Evolutionary conservation across 2,329 filamentous ascomycete genomes (phyloP), one percentile per base, ranked within the genome.

Genomic region (Chaetomiaceae sp.): DNA sequence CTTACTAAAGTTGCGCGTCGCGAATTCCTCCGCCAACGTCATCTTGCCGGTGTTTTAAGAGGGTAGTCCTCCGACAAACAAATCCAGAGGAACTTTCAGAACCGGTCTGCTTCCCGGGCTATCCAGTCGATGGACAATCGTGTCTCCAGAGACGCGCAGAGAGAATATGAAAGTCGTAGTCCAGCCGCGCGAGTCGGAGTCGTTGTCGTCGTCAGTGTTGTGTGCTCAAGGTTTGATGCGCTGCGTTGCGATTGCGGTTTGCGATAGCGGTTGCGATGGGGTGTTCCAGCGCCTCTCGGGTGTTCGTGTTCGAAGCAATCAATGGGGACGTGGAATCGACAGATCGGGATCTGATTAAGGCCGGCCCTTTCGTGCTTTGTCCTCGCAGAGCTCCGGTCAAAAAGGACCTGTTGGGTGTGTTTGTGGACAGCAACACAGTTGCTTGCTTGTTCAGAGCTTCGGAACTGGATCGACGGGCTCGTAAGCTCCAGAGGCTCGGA

Each of bases 1-100:
- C 83, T 64, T 75, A 87, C 83, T 87, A 72, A 87, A 87, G 72
- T 87, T 87, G 64, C 84, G 76, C 55, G 83, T 85, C 66, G 78
- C 78, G 66, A 87, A 85, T 70, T 87, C 83, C 65, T 87, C 83
- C 70, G 79, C 79, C 72, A 87, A 76, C 67, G 82, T 79, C 83
- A 86, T 86, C 57, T 72, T 83, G 75, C 61, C 65, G 63, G 58
- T 62, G 6, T 51, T 44, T 55, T 47, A 13, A 23, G 3, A 21
- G 17, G 13, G n/a, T n/a, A n/a, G 4, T 46, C 20, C 38, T 7
- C 6, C 25, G 25, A 14, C 17, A 41, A 40, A 25, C 27, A 25
- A 19, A 27, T 37, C 38, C 16, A 5, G 12, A 16, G 39, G 23
- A n/a, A n/a, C 14, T 6, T 27, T 27, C 25, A 27, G 25, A 27